Evolutionary conservation across 1,284 basidiomycete species (phyloP).

Genomic region (Sanghuangporus baumii): DNA sequence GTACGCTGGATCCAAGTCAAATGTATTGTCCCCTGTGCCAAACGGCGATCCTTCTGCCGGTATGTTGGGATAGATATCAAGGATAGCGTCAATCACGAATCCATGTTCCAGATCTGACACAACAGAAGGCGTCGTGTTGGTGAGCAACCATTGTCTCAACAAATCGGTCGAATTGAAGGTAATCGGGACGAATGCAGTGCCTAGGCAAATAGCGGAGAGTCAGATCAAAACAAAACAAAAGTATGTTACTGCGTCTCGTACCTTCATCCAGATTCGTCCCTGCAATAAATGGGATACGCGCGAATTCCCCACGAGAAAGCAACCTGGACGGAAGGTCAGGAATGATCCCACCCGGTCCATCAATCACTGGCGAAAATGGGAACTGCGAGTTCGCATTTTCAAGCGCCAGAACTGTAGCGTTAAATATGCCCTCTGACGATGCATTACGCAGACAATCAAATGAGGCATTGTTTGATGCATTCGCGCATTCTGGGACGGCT

Average conservation of each 20-base stretch:
- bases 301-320: slow-evolving; percentile 31
- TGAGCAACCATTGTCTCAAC: slow-evolving; percentile 26
- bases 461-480: slow-evolving; percentile 27
- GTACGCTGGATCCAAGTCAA: slow-evolving; percentile 37
- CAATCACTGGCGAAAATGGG: slow-evolving; percentile 37
- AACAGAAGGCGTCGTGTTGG: slow-evolving; percentile 31
- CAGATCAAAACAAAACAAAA: neutral
- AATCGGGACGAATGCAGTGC: slow-evolving; percentile 33
- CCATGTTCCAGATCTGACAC: slow-evolving; percentile 23
- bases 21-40: slow-evolving; percentile 44
- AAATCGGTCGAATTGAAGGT: slow-evolving; percentile 27
- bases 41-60: slow-evolving; percentile 46
- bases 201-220: slow-evolving; percentile 21
- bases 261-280: slow-evolving; percentile 47
- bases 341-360: slow-evolving; percentile 37
- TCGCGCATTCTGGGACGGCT: slow-evolving; percentile 32
- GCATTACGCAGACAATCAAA: slow-evolving; percentile 37
- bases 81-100: slow-evolving; percentile 27
- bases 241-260: slow-evolving; percentile 16
- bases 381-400: slow-evolving; percentile 27
- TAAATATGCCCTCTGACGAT: slow-evolving; percentile 31
- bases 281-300: slow-evolving; percentile 42
- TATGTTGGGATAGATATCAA: slow-evolving; percentile 43
- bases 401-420: slow-evolving; percentile 26
- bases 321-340: slow-evolving; percentile 37